A percentile compares a stretch with the other conserved stretches of the same genome.
Conservation (phyloP, 2,329 filamentous ascomycete species). For the Aspergillus amoenus region DNA sequence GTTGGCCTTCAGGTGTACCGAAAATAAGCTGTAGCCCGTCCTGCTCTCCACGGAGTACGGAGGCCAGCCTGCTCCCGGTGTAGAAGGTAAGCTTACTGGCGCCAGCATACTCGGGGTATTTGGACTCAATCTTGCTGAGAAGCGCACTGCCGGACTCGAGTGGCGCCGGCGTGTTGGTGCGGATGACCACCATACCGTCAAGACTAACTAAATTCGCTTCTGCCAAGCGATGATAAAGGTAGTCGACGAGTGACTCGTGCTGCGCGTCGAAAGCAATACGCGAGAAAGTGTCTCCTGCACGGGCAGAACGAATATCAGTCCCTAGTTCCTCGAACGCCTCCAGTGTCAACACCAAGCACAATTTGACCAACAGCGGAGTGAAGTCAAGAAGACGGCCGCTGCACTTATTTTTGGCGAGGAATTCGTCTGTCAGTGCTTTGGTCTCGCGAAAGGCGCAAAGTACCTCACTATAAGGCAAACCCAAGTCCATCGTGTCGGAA, state of each 20-base stretch:
- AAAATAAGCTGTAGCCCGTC: constrained; percentile 44
- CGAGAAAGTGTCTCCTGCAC: constrained; percentile 17
- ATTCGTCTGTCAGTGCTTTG: constrained; percentile 27
- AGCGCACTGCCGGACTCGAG: constrained; percentile 22
- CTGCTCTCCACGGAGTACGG: constrained; percentile 29
- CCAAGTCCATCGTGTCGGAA: constrained; percentile 4
- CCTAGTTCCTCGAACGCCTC: constrained; percentile 40
- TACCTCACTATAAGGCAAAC: constrained; percentile 10
- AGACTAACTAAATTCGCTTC: constrained; percentile 33
- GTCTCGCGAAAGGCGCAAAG: constrained; percentile 27
- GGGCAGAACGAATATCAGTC: constrained; percentile 20
- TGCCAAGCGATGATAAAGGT: constrained; percentile 35
- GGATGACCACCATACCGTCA: constrained; percentile 23
- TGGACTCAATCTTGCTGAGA: constrained; percentile 26
- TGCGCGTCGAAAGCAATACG: constrained; percentile 26
- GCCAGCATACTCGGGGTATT: constrained; percentile 26
- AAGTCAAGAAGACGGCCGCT: constrained; percentile 27
- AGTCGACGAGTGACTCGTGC: constrained; percentile 31
- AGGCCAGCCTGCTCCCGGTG: constrained; percentile 20
- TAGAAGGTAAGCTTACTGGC: constrained; percentile 26
- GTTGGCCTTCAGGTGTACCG: constrained; percentile 34
- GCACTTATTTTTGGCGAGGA: constrained; percentile 25
- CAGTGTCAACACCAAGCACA: constrained; percentile 25
- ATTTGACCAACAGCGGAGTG: constrained; percentile 23
- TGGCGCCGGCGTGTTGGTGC: constrained; percentile 27